Evolutionary conservation across 1,284 basidiomycete genomes (phyloP), one percentile per base, ranked within the genome.

Genomic region (Athelia sp.): DNA sequence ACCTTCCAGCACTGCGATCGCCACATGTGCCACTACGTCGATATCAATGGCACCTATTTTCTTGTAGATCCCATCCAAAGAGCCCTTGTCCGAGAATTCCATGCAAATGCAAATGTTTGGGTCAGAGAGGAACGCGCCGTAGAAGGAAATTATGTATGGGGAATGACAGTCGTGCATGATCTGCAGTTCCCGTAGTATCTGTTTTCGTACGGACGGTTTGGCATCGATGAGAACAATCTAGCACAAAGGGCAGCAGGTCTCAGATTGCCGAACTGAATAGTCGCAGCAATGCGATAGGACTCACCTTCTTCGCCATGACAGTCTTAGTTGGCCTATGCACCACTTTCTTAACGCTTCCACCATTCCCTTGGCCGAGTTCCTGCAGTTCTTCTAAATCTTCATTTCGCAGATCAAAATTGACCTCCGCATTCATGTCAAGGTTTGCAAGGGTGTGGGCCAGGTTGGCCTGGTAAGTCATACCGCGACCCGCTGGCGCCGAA

Each of bases 71-170:
- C 86, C 83, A 64, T 99, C 97, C 26, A 90, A 74, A 17, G 88
- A 91, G 14, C 87, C 87, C 65, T 87, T 90, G 72, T 99, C 93
- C 94, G 95, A 95, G 67, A 76, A 92, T 64, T 99, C 96, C 88
- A 99, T 98, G 69, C 95, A 98, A 56, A 99, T 95, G 68, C 94
- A 98, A 62, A 99, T 96, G 60, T 98, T 97, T 11, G 96, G 94
- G 63, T 99, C 96, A 11, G 87, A 84, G 40, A 98, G 76, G 72
- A 93, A 99, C 23, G 97, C 96, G 54, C 97, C 96, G 63, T 90
- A 98, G 72, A 96, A 98, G 2, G 89, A 93, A 58, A 99, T 90
- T 63, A 99, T 99, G 71, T 93, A 92, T 21, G 81, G 80, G 2
- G 92, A 97, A 56, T 88, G 79, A 69, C 97, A 99, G 65, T 98